Conservation (phyloP, 2,329 filamentous ascomycete genomes). For the Penicillium sumatraense region DNA sequence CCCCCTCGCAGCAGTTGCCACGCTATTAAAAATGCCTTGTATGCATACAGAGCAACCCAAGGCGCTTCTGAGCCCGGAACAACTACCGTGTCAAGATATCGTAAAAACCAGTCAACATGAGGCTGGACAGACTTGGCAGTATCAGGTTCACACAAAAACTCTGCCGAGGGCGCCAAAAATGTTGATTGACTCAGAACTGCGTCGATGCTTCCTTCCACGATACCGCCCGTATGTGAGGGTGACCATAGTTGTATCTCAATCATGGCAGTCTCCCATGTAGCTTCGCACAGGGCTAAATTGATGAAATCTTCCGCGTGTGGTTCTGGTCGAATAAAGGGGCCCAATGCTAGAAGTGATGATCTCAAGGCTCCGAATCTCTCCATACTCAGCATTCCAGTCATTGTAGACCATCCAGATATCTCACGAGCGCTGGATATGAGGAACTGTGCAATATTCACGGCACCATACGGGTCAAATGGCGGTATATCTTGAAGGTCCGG, state of each 20-base stretch:
- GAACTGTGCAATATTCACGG: constrained; percentile 49
- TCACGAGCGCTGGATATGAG: constrained; percentile 49
- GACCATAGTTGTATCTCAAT: constrained; percentile 51
- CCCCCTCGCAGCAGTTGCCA: constrained; percentile 43
- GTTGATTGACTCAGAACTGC: constrained; percentile 38
- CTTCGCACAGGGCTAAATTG: constrained; percentile 31
- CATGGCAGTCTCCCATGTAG: constrained; percentile 50
- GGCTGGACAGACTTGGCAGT: constrained; percentile 37
- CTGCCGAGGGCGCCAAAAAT: constrained; percentile 34
- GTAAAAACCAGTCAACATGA: constrained; percentile 47
- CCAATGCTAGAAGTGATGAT: constrained; percentile 41
- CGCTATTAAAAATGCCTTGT: constrained; percentile 48
- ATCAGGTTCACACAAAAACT: constrained; percentile 38
- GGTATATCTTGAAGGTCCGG: constrained; percentile 33
- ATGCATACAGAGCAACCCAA: constrained; percentile 47
- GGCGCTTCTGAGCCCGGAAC: constrained; percentile 39
- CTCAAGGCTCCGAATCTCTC: constrained; percentile 43
- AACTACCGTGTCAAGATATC: constrained; percentile 36
- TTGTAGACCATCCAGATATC: constrained; percentile 50
- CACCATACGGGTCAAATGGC: constrained; percentile 47
- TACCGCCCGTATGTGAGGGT: constrained; percentile 45
- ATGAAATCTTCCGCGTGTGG: not conserved
- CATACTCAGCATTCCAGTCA: constrained; percentile 48
- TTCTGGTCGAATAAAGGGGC: constrained; percentile 32
- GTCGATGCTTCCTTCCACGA: constrained; percentile 44